A percentile compares a stretch with the other conserved stretches of the same genome.
phyloP scores from a whole-genome alignment of 2,329 filamentous ascomycete species.

The Annulohypoxylon truncatum region DNA sequence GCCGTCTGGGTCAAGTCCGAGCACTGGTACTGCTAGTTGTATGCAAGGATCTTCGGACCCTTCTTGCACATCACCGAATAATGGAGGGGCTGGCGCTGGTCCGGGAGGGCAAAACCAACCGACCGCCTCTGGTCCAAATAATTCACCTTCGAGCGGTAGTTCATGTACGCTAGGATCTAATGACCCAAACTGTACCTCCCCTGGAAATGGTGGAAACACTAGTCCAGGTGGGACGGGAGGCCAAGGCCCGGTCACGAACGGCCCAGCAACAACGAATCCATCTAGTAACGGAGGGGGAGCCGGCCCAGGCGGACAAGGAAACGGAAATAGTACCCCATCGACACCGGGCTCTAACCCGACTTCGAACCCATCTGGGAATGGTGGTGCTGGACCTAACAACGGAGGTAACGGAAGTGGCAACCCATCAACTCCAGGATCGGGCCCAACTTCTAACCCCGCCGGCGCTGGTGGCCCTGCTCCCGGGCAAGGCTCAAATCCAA shows the following conservation, averaged over 20 bases:
- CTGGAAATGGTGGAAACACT: slow-evolving; percentile 7
- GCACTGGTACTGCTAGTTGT: slow-evolving; percentile 8
- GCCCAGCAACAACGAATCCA: slow-evolving; percentile 9
- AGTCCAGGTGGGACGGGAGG: slow-evolving; percentile 1
- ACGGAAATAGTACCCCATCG: slow-evolving; percentile 20
- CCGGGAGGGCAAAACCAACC: slow-evolving; percentile 20
- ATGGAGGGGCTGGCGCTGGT: slow-evolving; percentile 10
- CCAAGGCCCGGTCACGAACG: slow-evolving; percentile 18
- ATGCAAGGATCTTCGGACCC: slow-evolving; percentile 25
- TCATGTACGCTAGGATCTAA: slow-evolving; percentile 25
- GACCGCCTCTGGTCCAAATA: slow-evolving; percentile 12
- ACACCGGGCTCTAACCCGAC: slow-evolving; percentile 15
- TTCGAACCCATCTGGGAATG: slow-evolving; percentile 28
- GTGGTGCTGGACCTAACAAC: slow-evolving; percentile 28
- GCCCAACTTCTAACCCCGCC: slow-evolving; percentile 7
- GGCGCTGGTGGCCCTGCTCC: slow-evolving; percentile 1
- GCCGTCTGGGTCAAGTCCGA: slow-evolving; percentile 26
- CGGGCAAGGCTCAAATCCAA: slow-evolving; percentile 21
- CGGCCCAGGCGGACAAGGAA: slow-evolving; percentile 16
- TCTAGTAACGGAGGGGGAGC: slow-evolving; percentile 19
- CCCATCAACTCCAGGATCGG: slow-evolving; percentile 15
- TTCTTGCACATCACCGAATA: slow-evolving; percentile 34
- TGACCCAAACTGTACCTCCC: slow-evolving; percentile 23
- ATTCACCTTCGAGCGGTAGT: slow-evolving; percentile 6
- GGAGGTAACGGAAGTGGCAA: slow-evolving; percentile 11